Evolutionary conservation across 139 green algal species (phyloP), one percentile per base, ranked within the genome.

Genomic region (Chlamydomonas sphaeroides): DNA sequence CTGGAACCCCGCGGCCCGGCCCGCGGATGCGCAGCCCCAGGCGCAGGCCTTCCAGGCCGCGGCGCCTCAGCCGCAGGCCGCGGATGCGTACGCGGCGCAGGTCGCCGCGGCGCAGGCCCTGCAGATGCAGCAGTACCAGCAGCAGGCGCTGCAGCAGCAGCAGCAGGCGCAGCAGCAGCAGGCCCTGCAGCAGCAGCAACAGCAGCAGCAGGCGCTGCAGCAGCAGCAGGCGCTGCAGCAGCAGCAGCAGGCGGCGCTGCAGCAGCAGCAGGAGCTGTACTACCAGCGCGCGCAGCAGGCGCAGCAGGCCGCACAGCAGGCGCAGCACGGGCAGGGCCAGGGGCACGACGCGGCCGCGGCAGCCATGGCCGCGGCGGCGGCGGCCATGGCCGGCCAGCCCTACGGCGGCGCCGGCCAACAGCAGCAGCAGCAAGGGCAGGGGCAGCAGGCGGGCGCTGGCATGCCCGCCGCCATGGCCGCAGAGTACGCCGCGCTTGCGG

Each of bases 401-500:
- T 38, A 26, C 56, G 38, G 56, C 61, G 7, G 61, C 74, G 5
- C 59, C 59, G 18, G 23, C 25, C 56, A 53, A n/a, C 49, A 56
- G 49, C 49, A 56, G 49, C 49, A 56, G 49, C 45, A 51, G 14
- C 45, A 51, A 14, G 45, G 10, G 14, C 45, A 51, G 45, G 51
- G 67, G 53, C 33, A 51, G 53, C n/a, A 38, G n/a, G n/a, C n/a
- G n/a, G n/a, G n/a, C n/a, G n/a, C n/a, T n/a, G n/a, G n/a, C n/a
- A n/a, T n/a, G n/a, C n/a, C n/a, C n/a, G n/a, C n/a, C n/a, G n/a
- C n/a, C n/a, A n/a, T n/a, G 21, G 61, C 59, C 5, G 74, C 74
- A 3, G 74, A 80, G 39, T 71, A 48, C 36, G 74, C 74, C 1
- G 74, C 68, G 0, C 39, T 80, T 6, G 74, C 74, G 25, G 74